Conservation (phyloP, 2,329 filamentous ascomycete species). For the Monosporascus cannonballus region DNA sequence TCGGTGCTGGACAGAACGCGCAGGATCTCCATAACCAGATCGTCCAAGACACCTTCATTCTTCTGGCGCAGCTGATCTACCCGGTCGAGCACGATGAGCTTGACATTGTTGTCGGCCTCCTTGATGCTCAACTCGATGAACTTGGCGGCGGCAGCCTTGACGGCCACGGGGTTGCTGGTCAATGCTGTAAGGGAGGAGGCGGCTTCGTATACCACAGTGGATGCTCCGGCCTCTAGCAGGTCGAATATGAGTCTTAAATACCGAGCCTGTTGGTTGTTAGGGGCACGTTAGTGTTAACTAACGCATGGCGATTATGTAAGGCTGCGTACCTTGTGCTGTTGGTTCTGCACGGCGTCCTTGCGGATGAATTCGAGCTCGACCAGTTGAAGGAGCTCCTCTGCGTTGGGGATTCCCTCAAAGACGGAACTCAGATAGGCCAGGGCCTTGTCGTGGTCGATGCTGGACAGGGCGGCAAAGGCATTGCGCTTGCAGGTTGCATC, state of each 20-base stretch:
- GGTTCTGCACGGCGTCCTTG: slow-evolving; percentile 92
- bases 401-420: slow-evolving; percentile 90
- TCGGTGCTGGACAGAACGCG: slow-evolving; percentile 92
- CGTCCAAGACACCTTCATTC: slow-evolving; percentile 87
- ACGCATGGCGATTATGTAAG: not conserved
- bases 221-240: slow-evolving; percentile 83
- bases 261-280: slow-evolving; percentile 54
- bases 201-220: slow-evolving; percentile 95
- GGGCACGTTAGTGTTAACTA: slow-evolving; percentile 2
- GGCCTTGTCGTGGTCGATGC: slow-evolving; percentile 90
- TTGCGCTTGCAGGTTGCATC: slow-evolving; percentile 97
- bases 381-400: slow-evolving; percentile 87
- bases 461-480: slow-evolving; percentile 84
- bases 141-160: slow-evolving; percentile 92
- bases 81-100: slow-evolving; percentile 93
- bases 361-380: slow-evolving; percentile 96
- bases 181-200: slow-evolving; percentile 90
- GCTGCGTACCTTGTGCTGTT: slow-evolving; percentile 75
- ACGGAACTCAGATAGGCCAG: slow-evolving; percentile 80
- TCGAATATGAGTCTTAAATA: slow-evolving; percentile 96
- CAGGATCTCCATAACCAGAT: slow-evolving; percentile 94
- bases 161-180: slow-evolving; percentile 93
- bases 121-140: slow-evolving; percentile 97
- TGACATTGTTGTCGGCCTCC: slow-evolving; percentile 98
- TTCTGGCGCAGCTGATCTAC: slow-evolving; percentile 82